These are phyloP conservation scores for Citrus cavaleriei DNA, from an alignment of 345 rosid genomes.

Conservation along the genomic window DNA sequence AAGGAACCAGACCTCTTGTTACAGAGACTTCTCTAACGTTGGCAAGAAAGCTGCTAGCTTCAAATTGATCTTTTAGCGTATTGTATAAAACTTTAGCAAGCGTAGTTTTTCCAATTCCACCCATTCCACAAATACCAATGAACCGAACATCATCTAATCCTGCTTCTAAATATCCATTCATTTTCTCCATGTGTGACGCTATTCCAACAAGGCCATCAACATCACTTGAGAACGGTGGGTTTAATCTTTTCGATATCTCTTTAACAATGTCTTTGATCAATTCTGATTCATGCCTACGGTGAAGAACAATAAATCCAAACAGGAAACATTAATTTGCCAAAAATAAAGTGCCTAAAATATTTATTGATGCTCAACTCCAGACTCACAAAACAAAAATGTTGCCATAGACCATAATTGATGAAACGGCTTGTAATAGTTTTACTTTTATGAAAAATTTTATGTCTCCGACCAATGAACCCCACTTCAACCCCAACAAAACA, in stretches of 20 bases:
- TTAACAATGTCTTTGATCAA: neutral
- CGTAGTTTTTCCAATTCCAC: neutral
- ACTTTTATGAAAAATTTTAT: too few species aligned
- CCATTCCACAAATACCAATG: neutral
- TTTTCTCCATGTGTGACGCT: neutral
- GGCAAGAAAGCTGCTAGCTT: neutral
- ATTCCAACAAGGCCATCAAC: neutral
- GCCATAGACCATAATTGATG: too few species aligned
- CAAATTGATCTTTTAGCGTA: neutral
- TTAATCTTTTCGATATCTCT: neutral
- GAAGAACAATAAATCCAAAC: neutral
- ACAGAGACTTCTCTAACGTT: neutral
- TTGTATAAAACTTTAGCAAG: neutral
- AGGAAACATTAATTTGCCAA: too few species aligned
- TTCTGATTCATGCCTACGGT: neutral
- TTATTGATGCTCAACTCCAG: too few species aligned
- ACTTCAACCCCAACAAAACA: too few species aligned
- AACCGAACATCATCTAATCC: neutral
- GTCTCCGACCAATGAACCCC: too few species aligned
- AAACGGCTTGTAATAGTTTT: too few species aligned
- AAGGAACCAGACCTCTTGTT: neutral
- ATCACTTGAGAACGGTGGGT: neutral
- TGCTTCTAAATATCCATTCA: neutral
- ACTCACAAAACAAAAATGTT: too few species aligned
- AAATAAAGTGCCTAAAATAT: too few species aligned